Evolutionary conservation across 441 rosid species (phyloP).

Genomic region (Erysimum pusillum): DNA sequence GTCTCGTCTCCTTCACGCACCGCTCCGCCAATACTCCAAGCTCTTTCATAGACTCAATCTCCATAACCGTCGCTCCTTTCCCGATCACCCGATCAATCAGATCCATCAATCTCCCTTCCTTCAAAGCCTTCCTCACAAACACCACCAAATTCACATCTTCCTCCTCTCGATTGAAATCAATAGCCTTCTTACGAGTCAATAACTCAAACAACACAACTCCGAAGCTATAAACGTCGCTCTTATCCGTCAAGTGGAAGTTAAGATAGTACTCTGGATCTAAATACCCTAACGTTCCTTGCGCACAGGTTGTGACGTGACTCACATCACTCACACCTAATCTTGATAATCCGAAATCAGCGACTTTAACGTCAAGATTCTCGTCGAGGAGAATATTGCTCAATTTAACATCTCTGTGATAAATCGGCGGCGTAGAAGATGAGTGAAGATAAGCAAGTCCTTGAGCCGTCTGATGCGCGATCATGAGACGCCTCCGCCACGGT

Average conservation of each 20-base stretch:
- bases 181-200: constrained; percentile 48
- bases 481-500: constrained; percentile 54
- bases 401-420: constrained; percentile 68
- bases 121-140: constrained; percentile 59
- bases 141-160: constrained; percentile 73
- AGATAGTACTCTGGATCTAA: constrained; percentile 54
- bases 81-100: constrained; percentile 58
- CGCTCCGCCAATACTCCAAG: constrained; percentile 61
- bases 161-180: constrained; percentile 56
- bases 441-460: constrained; percentile 66
- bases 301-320: constrained; percentile 52
- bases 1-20: constrained; percentile 70
- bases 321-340: constrained; percentile 56
- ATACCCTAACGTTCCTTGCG: constrained; percentile 53
- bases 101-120: constrained; percentile 55
- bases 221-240: constrained; percentile 55
- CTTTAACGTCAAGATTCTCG: constrained; percentile 58
- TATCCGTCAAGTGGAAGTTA: constrained; percentile 49
- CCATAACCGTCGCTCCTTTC: constrained; percentile 35
- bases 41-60: constrained; percentile 48
- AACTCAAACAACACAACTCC: constrained; percentile 53
- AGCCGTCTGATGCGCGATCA: constrained; percentile 57
- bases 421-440: constrained; percentile 58
- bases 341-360: constrained; percentile 65
- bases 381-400: constrained; percentile 65